These are phyloP conservation scores for Chamaecrista fasciculata DNA, from an alignment of 306 rosid genomes.

Conservation along the genomic window DNA sequence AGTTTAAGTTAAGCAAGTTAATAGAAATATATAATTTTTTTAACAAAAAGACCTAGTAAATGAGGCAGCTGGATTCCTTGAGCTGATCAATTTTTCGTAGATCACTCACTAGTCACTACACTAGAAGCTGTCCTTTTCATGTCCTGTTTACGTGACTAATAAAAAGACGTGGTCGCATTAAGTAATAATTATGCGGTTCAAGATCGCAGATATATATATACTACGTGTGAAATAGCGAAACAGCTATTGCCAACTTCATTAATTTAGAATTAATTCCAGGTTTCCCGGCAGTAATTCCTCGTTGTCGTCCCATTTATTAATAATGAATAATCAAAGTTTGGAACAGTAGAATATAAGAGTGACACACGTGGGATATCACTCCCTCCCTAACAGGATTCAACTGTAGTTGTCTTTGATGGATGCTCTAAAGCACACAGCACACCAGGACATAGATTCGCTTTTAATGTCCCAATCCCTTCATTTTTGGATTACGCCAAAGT, in stretches of 20 bases:
- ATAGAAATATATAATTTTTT: background rate
- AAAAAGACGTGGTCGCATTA: background rate
- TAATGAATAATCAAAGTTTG: slow-evolving; percentile 33
- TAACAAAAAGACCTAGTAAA: background rate
- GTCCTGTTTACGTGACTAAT: background rate
- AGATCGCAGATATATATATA: slow-evolving; percentile 17
- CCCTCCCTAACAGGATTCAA: background rate
- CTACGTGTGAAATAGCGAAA: slow-evolving; percentile 21
- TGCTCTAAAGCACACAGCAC: slow-evolving; percentile 33
- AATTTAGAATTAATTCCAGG: slow-evolving; percentile 36
- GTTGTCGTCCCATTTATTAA: slow-evolving; percentile 32
- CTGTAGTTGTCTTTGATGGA: slow-evolving; percentile 5
- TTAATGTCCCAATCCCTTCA: slow-evolving; percentile 26
- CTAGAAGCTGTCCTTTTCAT: slow-evolving; percentile 36
- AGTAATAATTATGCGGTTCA: slow-evolving; percentile 15
- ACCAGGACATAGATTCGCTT: slow-evolving; percentile 70
- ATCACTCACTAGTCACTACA: slow-evolving; percentile 15
- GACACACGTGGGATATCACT: slow-evolving; percentile 45
- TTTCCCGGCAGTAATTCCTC: slow-evolving; percentile 76
- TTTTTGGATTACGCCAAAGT: slow-evolving; percentile 36
- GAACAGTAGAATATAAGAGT: slow-evolving; percentile 28
- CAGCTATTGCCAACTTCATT: slow-evolving; percentile 41
- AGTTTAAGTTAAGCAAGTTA: background rate
- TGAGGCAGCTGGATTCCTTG: slow-evolving; percentile 36
- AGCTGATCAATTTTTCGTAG: background rate